These are phyloP conservation scores for Phytomonas sp. DNA, from an alignment of 208 protist species.

Conservation along the genomic window DNA sequence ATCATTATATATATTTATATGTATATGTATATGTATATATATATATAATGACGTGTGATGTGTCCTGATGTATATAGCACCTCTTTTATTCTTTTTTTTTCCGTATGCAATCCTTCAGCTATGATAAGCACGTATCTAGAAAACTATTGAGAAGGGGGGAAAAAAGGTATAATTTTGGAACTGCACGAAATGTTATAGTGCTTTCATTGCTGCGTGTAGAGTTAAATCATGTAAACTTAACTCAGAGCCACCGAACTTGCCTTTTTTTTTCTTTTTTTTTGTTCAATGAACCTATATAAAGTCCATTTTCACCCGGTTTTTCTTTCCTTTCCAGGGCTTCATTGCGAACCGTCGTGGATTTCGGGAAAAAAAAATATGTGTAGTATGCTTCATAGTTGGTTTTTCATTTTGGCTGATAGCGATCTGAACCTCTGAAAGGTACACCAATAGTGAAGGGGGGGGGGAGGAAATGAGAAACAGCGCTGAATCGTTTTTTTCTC, in stretches of 20 bases:
- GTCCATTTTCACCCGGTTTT: background rate
- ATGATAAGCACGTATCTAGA: background rate
- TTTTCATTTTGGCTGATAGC: constrained; percentile 5
- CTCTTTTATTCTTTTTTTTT: constrained; percentile 11
- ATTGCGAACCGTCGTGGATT: constrained; percentile 1
- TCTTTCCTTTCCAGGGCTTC: constrained; percentile 8
- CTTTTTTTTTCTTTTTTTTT: constrained; percentile 16
- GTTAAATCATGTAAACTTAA: constrained; percentile 5
- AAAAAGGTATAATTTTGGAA: constrained; percentile 6
- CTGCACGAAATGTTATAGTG: background rate
- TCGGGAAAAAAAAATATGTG: background rate
- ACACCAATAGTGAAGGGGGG: background rate
- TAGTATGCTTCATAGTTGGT: background rate
- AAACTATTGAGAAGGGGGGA: background rate
- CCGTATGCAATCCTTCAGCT: background rate
- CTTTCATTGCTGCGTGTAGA: background rate
- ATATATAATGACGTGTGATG: background rate
- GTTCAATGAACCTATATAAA: background rate
- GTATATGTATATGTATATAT: constrained; percentile 3
- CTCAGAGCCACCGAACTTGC: constrained; percentile 3
- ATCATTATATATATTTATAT: constrained; percentile 2
- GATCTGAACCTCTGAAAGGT: constrained; percentile 1
- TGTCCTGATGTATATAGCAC: background rate
- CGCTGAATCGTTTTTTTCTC: background rate
- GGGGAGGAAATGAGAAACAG: background rate